Conservation (phyloP, 139 green algal genomes). For the Chlamydomonas sphaeroides region DNA sequence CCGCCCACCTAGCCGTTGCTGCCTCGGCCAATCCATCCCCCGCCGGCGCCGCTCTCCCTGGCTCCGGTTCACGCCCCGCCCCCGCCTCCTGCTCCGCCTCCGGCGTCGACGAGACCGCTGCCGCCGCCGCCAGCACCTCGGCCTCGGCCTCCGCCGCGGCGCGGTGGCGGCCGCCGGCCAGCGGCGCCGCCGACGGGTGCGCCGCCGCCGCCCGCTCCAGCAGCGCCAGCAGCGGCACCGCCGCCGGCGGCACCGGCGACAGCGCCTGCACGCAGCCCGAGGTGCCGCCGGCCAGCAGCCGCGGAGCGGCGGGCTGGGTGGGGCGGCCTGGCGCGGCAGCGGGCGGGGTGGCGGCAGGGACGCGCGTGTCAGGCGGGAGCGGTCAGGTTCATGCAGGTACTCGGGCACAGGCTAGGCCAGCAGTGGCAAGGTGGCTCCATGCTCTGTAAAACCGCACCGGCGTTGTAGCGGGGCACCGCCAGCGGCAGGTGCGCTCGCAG, state of each 20-base stretch:
- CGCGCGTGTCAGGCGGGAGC: too few species aligned
- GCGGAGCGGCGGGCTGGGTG: background rate
- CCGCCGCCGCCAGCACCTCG: background rate
- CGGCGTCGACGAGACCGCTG: background rate
- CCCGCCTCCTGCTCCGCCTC: background rate
- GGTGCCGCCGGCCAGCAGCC: constrained; percentile 14
- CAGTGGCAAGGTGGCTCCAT: too few species aligned
- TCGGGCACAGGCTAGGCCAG: too few species aligned
- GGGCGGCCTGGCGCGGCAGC: background rate
- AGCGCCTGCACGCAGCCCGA: background rate
- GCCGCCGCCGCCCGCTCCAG: constrained; percentile 13
- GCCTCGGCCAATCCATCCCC: too few species aligned
- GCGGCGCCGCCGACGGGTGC: background rate
- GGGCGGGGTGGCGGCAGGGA: background rate
- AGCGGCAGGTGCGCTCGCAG: constrained; percentile 6
- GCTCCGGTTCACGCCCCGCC: background rate
- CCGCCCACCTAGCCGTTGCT: too few species aligned
- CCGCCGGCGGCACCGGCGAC: constrained; percentile 3
- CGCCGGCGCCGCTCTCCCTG: too few species aligned
- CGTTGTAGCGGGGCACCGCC: background rate
- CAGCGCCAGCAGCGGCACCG: constrained; percentile 24
- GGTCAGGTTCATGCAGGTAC: too few species aligned
- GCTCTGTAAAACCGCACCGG: background rate
- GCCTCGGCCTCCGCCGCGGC: background rate
- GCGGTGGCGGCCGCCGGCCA: background rate